phyloP scores from a whole-genome alignment of 148 eudicot genomes.

The Fallopia convolvulus region DNA sequence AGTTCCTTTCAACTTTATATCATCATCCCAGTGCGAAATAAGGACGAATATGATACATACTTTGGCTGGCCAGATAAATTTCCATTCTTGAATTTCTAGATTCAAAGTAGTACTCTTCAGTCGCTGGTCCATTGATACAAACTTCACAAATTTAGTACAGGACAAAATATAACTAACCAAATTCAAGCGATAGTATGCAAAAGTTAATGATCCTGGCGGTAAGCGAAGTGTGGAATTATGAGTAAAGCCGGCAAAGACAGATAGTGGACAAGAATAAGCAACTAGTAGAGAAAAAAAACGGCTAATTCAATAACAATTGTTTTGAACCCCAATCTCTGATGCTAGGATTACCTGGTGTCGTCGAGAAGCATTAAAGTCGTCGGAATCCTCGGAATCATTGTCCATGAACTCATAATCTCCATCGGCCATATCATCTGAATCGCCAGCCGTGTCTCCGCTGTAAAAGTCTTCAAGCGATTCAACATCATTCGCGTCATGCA shows the following conservation, averaged over 20 bases:
- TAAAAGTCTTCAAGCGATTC: slow-evolving; percentile 58
- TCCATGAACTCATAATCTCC: slow-evolving; percentile 60
- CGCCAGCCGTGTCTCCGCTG: slow-evolving; percentile 53
- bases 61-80: neutral
- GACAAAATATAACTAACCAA: neutral
- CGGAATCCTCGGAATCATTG: slow-evolving; percentile 60
- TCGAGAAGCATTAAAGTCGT: slow-evolving; percentile 37
- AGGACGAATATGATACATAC: neutral
- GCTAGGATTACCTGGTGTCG: slow-evolving; percentile 40
- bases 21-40: neutral
- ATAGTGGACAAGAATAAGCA: neutral
- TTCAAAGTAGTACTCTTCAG: neutral
- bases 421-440: slow-evolving; percentile 45
- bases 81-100: neutral
- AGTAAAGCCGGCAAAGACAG: neutral
- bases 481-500: slow-evolving; percentile 61
- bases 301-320: neutral
- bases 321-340: neutral
- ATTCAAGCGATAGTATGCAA: neutral
- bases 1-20: neutral
- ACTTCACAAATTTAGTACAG: neutral
- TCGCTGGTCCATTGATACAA: neutral
- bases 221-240: neutral
- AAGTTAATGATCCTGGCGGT: neutral
- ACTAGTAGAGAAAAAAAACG: neutral